Percentiles rank a stretch among this genome's conserved stretches.
Conservation (phyloP, 257 asterid species). For the Striga asiatica region DNA sequence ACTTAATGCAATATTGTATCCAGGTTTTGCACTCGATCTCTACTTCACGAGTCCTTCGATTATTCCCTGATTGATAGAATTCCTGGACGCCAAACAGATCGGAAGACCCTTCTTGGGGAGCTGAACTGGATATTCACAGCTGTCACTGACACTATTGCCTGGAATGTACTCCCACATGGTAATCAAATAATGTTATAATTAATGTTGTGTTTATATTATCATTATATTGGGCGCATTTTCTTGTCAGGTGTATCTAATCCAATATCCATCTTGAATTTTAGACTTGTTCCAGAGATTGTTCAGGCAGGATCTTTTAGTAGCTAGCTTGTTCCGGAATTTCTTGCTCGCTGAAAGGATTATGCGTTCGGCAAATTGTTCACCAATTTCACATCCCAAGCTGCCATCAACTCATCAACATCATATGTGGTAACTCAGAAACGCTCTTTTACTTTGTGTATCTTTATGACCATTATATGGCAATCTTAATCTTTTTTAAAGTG, state of each 20-base stretch:
- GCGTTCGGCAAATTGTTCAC: slow-evolving; percentile 99
- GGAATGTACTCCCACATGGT: slow-evolving; percentile 99
- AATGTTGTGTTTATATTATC: slow-evolving; percentile 3
- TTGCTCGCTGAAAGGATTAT: slow-evolving; percentile 96
- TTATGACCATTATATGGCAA: too few species aligned
- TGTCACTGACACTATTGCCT: slow-evolving; percentile 96
- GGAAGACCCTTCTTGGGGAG: slow-evolving; percentile 98
- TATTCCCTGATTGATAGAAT: slow-evolving; percentile 83
- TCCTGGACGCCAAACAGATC: slow-evolving; percentile 99
- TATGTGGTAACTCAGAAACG: slow-evolving; percentile 62
- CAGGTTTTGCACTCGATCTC: slow-evolving; percentile 85
- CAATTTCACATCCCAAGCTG: slow-evolving; percentile 78
- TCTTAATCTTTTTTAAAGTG: too few species aligned
- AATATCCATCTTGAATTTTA: slow-evolving; percentile 24
- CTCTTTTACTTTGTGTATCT: slow-evolving; percentile 9
- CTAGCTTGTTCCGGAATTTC: slow-evolving; percentile 89
- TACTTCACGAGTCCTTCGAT: slow-evolving; percentile 79
- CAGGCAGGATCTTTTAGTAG: slow-evolving; percentile 97
- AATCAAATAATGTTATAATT: slow-evolving; percentile 21
- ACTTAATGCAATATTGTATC: slow-evolving; percentile 25
- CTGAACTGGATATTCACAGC: slow-evolving; percentile 99
- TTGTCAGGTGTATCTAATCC: slow-evolving; percentile 8
- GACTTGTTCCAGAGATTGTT: slow-evolving; percentile 94
- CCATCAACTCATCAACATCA: slow-evolving; percentile 99
- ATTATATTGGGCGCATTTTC: background rate